These are phyloP conservation scores for Nicotiana undulata DNA, from an alignment of 257 asterid species.

Conservation along the genomic window DNA sequence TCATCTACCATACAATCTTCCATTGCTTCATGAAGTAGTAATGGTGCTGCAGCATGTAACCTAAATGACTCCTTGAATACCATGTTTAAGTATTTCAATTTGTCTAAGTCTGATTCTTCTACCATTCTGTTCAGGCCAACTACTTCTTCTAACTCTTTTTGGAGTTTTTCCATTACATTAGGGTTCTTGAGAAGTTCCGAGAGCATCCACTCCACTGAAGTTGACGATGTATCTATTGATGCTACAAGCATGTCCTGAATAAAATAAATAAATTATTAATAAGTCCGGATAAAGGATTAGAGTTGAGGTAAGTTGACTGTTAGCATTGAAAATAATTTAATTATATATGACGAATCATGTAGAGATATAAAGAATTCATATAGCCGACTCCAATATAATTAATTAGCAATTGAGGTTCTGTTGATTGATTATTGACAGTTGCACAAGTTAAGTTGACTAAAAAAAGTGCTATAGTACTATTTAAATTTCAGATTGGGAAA, in stretches of 20 bases:
- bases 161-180: slow-evolving; percentile 27
- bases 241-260: slow-evolving; percentile 48
- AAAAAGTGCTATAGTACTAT: background rate
- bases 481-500: background rate
- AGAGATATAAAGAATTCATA: background rate
- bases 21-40: slow-evolving; percentile 38
- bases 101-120: slow-evolving; percentile 45
- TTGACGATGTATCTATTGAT: slow-evolving; percentile 42
- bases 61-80: slow-evolving; percentile 45
- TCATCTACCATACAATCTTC: slow-evolving; percentile 34
- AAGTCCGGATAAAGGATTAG: background rate
- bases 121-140: slow-evolving; percentile 45
- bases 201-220: slow-evolving; percentile 41
- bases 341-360: background rate
- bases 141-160: slow-evolving; percentile 31
- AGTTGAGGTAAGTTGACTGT: background rate
- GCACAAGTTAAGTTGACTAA: background rate
- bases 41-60: slow-evolving; percentile 47
- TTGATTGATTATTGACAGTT: background rate
- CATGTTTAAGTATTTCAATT: slow-evolving; percentile 31
- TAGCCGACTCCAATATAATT: background rate
- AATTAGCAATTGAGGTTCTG: background rate
- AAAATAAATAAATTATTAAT: too few species aligned
- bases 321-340: background rate
- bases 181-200: slow-evolving; percentile 43